Conservation (phyloP, 805 yeast species). For the Metschnikowia lochheadii region DNA sequence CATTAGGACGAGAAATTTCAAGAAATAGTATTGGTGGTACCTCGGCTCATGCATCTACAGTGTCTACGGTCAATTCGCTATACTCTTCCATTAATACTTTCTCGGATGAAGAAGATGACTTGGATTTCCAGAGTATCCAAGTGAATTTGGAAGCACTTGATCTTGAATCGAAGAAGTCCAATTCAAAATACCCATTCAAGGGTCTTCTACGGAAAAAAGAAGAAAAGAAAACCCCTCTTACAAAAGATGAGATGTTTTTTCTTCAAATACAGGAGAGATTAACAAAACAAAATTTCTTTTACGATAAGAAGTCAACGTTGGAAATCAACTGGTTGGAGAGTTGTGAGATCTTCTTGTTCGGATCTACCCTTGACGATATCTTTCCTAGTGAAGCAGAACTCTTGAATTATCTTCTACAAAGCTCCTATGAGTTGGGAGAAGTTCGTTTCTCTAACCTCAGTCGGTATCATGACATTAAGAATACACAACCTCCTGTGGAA, state of each 20-base stretch:
- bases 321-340: conserved; percentile 16
- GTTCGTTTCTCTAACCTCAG: conserved; percentile 16
- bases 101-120: conserved; percentile 8
- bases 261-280: conserved; percentile 6
- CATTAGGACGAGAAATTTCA: conserved; percentile 1
- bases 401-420: conserved; percentile 14
- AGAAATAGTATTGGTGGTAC: background rate
- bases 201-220: conserved; percentile 8
- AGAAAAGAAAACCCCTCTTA: background rate
- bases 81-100: conserved; percentile 7
- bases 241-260: conserved; percentile 10
- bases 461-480: conserved; percentile 9
- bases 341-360: conserved; percentile 21
- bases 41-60: background rate
- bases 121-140: conserved; percentile 15
- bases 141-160: conserved; percentile 7
- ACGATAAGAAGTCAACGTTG: conserved; percentile 7
- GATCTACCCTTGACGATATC: conserved; percentile 13
- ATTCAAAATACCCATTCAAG: conserved; percentile 5
- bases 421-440: conserved; percentile 20
- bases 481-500: background rate
- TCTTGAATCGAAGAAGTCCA: conserved; percentile 1
- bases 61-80: conserved; percentile 5
- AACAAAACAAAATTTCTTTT: conserved; percentile 4
- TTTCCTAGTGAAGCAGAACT: conserved; percentile 11